Conservation (phyloP, 257 asterid genomes). For the Nicotiana knightiana region DNA sequence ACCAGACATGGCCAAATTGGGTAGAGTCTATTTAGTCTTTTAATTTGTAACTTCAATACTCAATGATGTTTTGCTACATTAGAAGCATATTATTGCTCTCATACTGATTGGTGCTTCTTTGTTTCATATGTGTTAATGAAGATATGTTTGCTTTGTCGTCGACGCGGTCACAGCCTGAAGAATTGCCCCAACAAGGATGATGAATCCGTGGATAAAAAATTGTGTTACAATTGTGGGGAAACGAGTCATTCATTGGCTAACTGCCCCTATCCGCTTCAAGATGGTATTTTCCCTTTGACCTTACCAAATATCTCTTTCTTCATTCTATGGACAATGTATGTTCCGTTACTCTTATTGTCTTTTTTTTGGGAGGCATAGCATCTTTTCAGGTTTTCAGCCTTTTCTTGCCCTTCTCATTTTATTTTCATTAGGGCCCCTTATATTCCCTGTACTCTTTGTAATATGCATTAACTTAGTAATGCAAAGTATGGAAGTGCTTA, state of each 20-base stretch:
- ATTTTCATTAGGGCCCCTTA: background rate
- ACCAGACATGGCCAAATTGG: background rate
- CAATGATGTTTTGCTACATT: background rate
- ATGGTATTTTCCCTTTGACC: constrained; percentile 40
- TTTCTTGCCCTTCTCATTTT: background rate
- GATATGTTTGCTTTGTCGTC: constrained; percentile 80
- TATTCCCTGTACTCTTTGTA: background rate
- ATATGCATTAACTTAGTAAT: background rate
- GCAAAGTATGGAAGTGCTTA: background rate
- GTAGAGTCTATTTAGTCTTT: background rate
- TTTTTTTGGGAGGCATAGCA: background rate
- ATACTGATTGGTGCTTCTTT: background rate
- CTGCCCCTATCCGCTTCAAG: constrained; percentile 76
- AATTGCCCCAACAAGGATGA: constrained; percentile 64
- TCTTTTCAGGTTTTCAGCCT: background rate
- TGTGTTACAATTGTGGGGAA: constrained; percentile 90
- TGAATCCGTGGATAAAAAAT: constrained; percentile 39
- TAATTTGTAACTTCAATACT: background rate
- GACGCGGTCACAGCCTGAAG: constrained; percentile 83
- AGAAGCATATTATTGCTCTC: background rate
- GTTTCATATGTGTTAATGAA: constrained; percentile 21
- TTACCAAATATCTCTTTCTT: background rate
- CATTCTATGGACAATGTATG: background rate
- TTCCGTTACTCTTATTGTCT: background rate
- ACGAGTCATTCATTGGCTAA: constrained; percentile 68